These are phyloP conservation scores for Arthrobotrys entomopaga DNA, from an alignment of 2,329 filamentous ascomycete species.

Conservation along the genomic window DNA sequence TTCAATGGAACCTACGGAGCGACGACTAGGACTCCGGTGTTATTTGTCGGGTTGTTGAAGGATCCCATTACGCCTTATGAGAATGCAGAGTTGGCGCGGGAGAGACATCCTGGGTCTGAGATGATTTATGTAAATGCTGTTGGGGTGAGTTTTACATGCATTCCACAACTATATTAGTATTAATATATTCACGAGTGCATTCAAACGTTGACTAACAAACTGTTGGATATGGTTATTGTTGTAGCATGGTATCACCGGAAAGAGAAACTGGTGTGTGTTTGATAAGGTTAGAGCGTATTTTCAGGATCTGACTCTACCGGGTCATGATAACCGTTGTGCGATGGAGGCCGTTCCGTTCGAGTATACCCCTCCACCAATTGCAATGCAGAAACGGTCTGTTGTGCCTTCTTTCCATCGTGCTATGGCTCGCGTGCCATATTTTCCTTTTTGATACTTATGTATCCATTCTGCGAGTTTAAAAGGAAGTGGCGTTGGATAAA, in stretches of 20 bases:
- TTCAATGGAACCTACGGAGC: constrained; percentile 40
- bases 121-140: constrained; percentile 49
- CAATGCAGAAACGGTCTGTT: constrained; percentile 20
- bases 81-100: constrained; percentile 34
- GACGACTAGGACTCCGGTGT: constrained; percentile 33
- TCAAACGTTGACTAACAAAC: too few relatives aligned
- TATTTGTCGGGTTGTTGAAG: constrained; percentile 34
- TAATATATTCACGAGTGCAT: not conserved
- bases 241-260: constrained; percentile 34
- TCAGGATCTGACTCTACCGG: constrained; percentile 43
- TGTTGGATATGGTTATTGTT: not conserved
- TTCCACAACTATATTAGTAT: not conserved
- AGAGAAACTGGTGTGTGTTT: constrained; percentile 39
- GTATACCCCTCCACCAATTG: constrained; percentile 1
- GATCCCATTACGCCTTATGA: constrained; percentile 47
- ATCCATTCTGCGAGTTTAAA: too few relatives aligned
- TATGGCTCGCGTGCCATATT: constrained; percentile 9
- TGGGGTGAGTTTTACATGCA: constrained; percentile 34
- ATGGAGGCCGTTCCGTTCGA: constrained; percentile 22
- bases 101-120: constrained; percentile 26
- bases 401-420: constrained; percentile 2
- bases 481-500: too few relatives aligned
- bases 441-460: not conserved
- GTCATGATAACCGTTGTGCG: constrained; percentile 41
- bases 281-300: constrained; percentile 44